Evolutionary conservation across 129 eudicot species (phyloP).

Genomic region (Ambrosia artemisiifolia): DNA sequence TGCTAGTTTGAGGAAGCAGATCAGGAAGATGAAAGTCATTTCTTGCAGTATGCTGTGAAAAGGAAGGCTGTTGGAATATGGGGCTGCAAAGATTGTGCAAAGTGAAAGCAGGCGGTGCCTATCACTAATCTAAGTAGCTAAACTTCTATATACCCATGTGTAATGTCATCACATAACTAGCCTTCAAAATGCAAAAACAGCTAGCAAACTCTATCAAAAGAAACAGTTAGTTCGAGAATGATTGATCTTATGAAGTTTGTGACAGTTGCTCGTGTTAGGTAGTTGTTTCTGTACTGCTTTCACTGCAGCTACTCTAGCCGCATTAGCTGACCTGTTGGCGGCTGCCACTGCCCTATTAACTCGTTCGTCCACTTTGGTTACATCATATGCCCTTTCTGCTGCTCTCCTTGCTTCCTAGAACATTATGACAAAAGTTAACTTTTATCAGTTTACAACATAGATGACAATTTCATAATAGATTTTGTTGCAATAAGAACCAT

Average conservation of each 20-base stretch:
- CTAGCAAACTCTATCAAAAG: conserved; percentile 3
- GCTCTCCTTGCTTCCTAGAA: conserved; percentile 87
- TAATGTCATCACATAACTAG: conserved; percentile 1
- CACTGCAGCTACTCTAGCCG: conserved; percentile 92
- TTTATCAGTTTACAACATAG: neutral
- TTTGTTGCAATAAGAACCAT: neutral
- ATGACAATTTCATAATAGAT: neutral
- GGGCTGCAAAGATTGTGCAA: conserved; percentile 98
- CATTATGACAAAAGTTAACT: neutral
- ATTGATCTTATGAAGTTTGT: conserved; percentile 40
- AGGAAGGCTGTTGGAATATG: conserved; percentile 90
- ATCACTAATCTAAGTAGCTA: conserved; percentile 40
- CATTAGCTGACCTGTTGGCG: conserved; percentile 91
- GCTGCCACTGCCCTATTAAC: conserved; percentile 81
- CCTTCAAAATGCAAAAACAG: neutral
- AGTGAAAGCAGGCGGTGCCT: conserved; percentile 94
- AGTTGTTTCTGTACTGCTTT: conserved; percentile 86
- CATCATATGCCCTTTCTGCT: conserved; percentile 79
- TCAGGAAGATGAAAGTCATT: conserved; percentile 79
- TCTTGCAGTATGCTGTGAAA: conserved; percentile 74
- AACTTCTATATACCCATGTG: conserved; percentile 28
- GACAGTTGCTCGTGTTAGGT: conserved; percentile 41
- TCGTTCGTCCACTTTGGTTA: conserved; percentile 83
- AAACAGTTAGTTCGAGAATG: conserved; percentile 11
- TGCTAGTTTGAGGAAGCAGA: conserved; percentile 95